These are phyloP conservation scores for Herpetomonas tarakana DNA, from an alignment of 208 protist species.

Conservation along the genomic window DNA sequence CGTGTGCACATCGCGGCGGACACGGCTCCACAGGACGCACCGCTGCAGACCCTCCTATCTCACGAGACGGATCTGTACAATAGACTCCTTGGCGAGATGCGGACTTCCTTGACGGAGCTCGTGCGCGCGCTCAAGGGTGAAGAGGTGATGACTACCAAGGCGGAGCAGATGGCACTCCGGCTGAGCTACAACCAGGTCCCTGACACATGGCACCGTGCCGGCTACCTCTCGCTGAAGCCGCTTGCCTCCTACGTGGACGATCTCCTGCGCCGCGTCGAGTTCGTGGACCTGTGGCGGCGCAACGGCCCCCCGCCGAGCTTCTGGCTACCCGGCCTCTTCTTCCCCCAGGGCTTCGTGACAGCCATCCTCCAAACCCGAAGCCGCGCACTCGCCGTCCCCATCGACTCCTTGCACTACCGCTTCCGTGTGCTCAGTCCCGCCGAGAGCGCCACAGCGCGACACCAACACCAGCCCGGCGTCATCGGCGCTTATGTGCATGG, in stretches of 20 bases:
- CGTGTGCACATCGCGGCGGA: conserved; percentile 38
- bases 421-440: conserved; percentile 38
- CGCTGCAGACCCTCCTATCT: conserved; percentile 76
- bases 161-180: conserved; percentile 74
- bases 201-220: conserved; percentile 74
- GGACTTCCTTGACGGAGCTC: conserved; percentile 53
- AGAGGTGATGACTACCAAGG: conserved; percentile 78
- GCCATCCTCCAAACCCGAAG: conserved; percentile 88
- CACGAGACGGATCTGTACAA: conserved; percentile 92
- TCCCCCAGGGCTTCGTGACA: conserved; percentile 94
- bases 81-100: conserved; percentile 50
- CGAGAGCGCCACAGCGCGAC: conserved; percentile 11
- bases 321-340: conserved; percentile 98
- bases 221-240: conserved; percentile 94
- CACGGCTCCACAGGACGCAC: conserved; percentile 34
- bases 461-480: conserved; percentile 21
- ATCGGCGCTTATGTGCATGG: conserved; percentile 91
- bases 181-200: conserved; percentile 92
- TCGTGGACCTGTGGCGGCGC: conserved; percentile 89
- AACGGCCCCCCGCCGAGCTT: conserved; percentile 86
- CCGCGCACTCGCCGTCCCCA: conserved; percentile 76
- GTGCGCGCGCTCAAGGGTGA: conserved; percentile 82
- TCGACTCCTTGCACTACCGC: conserved; percentile 83
- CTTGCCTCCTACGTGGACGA: conserved; percentile 94
- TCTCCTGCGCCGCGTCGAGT: conserved; percentile 83